phyloP scores from a whole-genome alignment of 2,329 filamentous ascomycete genomes.

The Tolypocladium tropicale region DNA sequence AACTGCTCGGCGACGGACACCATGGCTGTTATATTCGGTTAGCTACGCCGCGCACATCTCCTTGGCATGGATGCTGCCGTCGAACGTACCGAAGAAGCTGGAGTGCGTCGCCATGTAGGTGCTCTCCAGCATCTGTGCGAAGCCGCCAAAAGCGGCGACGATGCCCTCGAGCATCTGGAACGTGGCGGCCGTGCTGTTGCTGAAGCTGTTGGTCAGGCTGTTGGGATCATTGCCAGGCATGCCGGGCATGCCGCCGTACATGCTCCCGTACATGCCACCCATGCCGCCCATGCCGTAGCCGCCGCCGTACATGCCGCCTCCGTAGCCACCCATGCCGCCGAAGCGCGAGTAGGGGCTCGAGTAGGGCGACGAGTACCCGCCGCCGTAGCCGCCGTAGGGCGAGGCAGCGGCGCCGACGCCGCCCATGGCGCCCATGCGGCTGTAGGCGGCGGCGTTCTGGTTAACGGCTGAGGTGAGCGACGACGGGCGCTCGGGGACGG shows the following conservation, averaged over 20 bases:
- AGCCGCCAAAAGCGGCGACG: conserved; percentile 91
- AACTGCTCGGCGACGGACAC: conserved; percentile 97
- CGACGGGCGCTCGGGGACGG: conserved; percentile 71
- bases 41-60: conserved; percentile 1
- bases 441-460: conserved; percentile 79
- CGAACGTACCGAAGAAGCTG: conserved; percentile 86
- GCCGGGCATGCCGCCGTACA: conserved; percentile 27
- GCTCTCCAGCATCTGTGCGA: conserved; percentile 98
- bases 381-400: conserved; percentile 33
- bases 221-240: conserved; percentile 69
- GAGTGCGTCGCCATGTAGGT: conserved; percentile 99
- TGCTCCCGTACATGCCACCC: conserved; percentile 34
- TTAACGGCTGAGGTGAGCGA: conserved; percentile 72
- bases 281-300: conserved; percentile 26
- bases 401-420: conserved; percentile 33
- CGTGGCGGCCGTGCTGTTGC: conserved; percentile 87
- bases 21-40: conserved; percentile 56
- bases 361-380: conserved; percentile 28
- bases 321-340: conserved; percentile 27
- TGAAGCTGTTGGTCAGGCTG: conserved; percentile 91
- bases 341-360: conserved; percentile 35
- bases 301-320: conserved; percentile 23
- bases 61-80: too few relatives aligned
- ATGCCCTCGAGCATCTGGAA: conserved; percentile 98
- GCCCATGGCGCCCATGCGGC: conserved; percentile 29